These are phyloP conservation scores for Sequoia sempervirens DNA, from an alignment of 75 land plant species.

Conservation along the genomic window DNA sequence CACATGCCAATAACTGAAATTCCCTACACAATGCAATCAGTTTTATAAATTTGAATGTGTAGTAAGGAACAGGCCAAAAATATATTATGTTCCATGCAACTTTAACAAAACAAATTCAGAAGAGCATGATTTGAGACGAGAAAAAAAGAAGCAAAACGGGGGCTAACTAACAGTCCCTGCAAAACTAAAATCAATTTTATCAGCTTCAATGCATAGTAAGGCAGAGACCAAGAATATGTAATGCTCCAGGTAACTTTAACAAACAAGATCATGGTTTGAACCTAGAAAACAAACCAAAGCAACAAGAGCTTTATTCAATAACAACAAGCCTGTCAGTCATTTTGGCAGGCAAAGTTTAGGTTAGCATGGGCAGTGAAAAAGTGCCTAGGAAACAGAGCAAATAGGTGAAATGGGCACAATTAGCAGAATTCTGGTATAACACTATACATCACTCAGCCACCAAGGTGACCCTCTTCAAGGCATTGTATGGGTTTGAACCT, in stretches of 20 bases:
- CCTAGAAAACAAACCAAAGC: background rate
- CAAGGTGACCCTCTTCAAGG: background rate
- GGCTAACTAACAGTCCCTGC: background rate
- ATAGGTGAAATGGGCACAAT: background rate
- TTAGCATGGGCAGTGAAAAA: background rate
- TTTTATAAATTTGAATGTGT: background rate
- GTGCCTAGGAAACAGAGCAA: background rate
- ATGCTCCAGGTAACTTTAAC: background rate
- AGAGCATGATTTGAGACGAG: background rate
- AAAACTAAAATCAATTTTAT: background rate
- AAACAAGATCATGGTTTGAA: background rate
- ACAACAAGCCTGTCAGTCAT: background rate
- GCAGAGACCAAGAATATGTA: background rate
- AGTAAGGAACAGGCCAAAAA: background rate
- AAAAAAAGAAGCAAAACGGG: background rate
- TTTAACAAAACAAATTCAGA: background rate
- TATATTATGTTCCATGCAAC: background rate
- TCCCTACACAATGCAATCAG: background rate
- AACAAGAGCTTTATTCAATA: background rate
- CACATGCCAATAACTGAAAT: background rate
- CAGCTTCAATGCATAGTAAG: background rate
- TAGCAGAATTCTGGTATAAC: background rate
- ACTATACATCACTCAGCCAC: background rate
- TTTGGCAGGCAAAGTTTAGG: background rate
- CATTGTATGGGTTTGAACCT: background rate